Base-by-base conservation (phyloP, 2,329 filamentous ascomycete species). In the Phaeosphaeriaceae sp. region DNA sequence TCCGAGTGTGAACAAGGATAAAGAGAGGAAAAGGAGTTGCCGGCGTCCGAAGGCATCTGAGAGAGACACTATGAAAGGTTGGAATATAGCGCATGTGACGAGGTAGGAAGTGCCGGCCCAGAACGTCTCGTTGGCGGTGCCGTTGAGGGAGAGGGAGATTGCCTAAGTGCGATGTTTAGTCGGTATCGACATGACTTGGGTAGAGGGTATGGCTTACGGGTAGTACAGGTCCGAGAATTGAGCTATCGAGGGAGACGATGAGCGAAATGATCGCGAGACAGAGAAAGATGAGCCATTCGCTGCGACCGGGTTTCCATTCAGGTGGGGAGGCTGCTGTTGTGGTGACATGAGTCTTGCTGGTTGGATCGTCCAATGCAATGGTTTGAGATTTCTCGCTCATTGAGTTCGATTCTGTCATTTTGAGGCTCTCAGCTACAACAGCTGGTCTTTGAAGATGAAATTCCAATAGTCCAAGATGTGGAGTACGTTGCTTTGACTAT, bases 121-220 rank as follows among this genome's bases (percentile, higher is more conserved):
- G 45, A 48, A 48, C 15, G 45, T 48, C 17, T 48, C 45, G 45
- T 48, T 48, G 9, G 45, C 45, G 3, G 22, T 48, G 45, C 45
- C 45, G 22, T 48, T 48, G 5, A 48, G 22, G 20, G 45, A 20
- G 22, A 24, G 20, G 21, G 45, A 20, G 9, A 48, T 20, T 24
- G 22, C 22, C 45, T 48, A 27, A 20, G 20, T 2, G 20, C 11
- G n/a, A n/a, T n/a, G n/a, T n/a, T n/a, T n/a, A n/a, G n/a, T n/a
- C n/a, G n/a, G n/a, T n/a, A n/a, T n/a, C n/a, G n/a, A n/a, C n/a
- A n/a, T n/a, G n/a, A n/a, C n/a, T n/a, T n/a, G n/a, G n/a, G n/a
- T n/a, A n/a, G n/a, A n/a, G n/a, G n/a, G n/a, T n/a, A n/a, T n/a
- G n/a, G n/a, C 31, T 15, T 7, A 36, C 31, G 11, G 31, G 31